Conservation (phyloP, 2,329 filamentous ascomycete genomes). For the Byssothecium circinans region DNA sequence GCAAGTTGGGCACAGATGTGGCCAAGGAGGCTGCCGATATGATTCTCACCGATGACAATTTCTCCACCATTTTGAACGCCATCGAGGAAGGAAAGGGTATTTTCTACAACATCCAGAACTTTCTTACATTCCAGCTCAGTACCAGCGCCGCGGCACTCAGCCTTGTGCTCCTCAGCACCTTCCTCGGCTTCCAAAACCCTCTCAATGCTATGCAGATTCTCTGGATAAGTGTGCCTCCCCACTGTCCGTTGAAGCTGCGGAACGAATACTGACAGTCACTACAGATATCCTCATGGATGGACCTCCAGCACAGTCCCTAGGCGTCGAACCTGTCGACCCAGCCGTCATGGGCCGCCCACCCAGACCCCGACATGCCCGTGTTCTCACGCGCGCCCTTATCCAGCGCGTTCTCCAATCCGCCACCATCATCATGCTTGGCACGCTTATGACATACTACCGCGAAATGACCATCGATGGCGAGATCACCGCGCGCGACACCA, state of each 20-base stretch:
- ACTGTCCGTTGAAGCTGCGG: not conserved
- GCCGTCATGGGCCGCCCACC: slow-evolving; percentile 92
- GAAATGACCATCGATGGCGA: slow-evolving; percentile 85
- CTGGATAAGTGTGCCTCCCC: slow-evolving; percentile 83
- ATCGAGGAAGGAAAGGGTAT: slow-evolving; percentile 99
- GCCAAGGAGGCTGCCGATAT: slow-evolving; percentile 96
- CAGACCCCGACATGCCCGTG: slow-evolving; percentile 80
- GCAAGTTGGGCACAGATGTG: slow-evolving; percentile 89
- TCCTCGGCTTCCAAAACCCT: slow-evolving; percentile 90
- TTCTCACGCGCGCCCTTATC: slow-evolving; percentile 83
- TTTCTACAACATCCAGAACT: slow-evolving; percentile 99
- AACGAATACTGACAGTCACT: slow-evolving; percentile 17
- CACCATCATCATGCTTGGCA: slow-evolving; percentile 87
- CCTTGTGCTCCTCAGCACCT: slow-evolving; percentile 88
- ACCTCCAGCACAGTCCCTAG: slow-evolving; percentile 92
- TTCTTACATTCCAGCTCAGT: slow-evolving; percentile 96
- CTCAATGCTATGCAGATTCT: slow-evolving; percentile 99
- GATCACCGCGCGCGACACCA: slow-evolving; percentile 91
- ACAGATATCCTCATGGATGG: slow-evolving; percentile 99
- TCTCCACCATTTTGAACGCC: slow-evolving; percentile 86
- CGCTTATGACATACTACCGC: slow-evolving; percentile 84
- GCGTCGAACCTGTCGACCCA: slow-evolving; percentile 91
- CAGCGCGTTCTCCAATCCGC: slow-evolving; percentile 85
- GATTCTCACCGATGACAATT: slow-evolving; percentile 88
- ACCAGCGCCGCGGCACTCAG: slow-evolving; percentile 93